Base-by-base conservation (phyloP, 2,329 filamentous ascomycete species). In the Phialophora macrospora region DNA sequence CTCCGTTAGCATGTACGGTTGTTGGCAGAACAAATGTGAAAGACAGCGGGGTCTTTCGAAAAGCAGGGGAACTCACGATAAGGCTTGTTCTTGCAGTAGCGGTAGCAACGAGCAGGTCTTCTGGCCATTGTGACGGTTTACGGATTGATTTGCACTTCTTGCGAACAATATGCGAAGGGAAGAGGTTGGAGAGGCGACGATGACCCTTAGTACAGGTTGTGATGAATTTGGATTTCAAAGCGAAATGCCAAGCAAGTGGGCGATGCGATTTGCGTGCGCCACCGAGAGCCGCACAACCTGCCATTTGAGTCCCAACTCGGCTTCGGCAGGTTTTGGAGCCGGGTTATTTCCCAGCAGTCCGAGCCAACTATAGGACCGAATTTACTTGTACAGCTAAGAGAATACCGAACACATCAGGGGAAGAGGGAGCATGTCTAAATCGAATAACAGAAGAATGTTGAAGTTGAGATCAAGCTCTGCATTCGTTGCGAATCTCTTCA, bases 81-180 rank as follows among this genome's bases (percentile, higher is more conserved):
- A 26, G 48, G 48, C 93, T 97, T 97, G 90, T 98, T 99, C 92
- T 99, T 99, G 93, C 95, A 99, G 91, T 99, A 99, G 81, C 95
- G 90, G 89, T 97, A 99, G 87, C 95, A 99, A 87, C 95, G 91
- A 80, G 95, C 95, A 81, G 95, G 95, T 91, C 95, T 93, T 85
- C 95, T 93, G 81, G 95, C 95, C 95, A 99, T 99, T 87, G 90
- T 93, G 90, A 89, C 87, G 79, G 79, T 81, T 80, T 80, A 82
- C 78, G 75, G 74, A 77, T 73, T 62, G 72, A 69, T 72, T 71
- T 74, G 79, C 78, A 79, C 77, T 81, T 81, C 78, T 75, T 81
- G 78, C 79, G 79, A 80, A 81, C 77, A 78, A 74, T 77, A 72
- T 74, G 68, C 67, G 64, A 72, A 54, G 60, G 44, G 55, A 62